These are phyloP conservation scores for Acephala macrosclerotiorum DNA, from an alignment of 2,329 filamentous ascomycete genomes.

Conservation along the genomic window DNA sequence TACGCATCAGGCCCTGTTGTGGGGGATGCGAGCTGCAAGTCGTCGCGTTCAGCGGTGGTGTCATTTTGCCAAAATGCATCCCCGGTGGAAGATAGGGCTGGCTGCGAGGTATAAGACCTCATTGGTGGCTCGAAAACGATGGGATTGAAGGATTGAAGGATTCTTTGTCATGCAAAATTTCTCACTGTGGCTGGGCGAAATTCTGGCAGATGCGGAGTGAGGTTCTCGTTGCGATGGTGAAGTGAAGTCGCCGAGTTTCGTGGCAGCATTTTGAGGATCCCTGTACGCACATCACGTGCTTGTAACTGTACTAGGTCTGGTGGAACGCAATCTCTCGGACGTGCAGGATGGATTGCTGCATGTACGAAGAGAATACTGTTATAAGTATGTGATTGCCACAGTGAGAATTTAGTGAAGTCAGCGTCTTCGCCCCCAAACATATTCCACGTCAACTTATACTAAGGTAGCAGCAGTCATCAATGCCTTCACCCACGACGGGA, in stretches of 20 bases:
- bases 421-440: no score
- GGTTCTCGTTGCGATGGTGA: background rate
- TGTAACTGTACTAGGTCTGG: background rate
- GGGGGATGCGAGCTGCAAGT: background rate
- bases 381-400: no score
- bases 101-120: background rate
- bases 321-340: no score
- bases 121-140: background rate
- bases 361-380: no score
- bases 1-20: background rate
- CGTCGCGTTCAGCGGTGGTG: conserved; percentile 6
- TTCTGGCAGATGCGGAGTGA: background rate
- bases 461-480: no score
- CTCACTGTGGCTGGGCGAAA: background rate
- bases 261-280: background rate
- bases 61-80: conserved; percentile 11
- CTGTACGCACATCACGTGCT: background rate
- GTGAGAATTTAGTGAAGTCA: no score
- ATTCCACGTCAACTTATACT: no score
- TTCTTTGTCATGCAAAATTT: background rate
- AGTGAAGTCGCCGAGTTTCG: background rate
- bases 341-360: no score
- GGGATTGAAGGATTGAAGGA: background rate
- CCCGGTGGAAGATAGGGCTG: background rate
- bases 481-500: no score